A percentile compares a stretch with the other conserved stretches of the same genome.
Conservation (phyloP, 139 green algal species). For the Chlamydomonas schloesseri region DNA sequence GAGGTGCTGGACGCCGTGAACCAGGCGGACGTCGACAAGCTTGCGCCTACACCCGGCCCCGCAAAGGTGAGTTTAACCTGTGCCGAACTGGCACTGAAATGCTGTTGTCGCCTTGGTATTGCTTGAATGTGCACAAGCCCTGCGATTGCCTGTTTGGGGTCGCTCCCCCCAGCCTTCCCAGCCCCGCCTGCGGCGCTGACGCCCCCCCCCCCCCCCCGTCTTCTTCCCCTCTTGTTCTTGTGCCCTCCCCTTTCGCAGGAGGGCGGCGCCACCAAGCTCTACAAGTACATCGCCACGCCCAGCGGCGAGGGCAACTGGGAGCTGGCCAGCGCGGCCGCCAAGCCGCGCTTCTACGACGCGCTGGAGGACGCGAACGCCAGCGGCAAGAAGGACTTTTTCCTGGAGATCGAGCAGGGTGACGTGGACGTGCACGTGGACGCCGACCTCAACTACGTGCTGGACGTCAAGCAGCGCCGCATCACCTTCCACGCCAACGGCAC, state of each 20-base stretch:
- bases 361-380: constrained; percentile 73
- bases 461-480: constrained; percentile 58
- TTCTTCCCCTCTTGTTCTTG: too few relatives aligned
- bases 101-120: too few relatives aligned
- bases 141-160: too few relatives aligned
- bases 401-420: constrained; percentile 60
- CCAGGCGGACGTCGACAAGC: constrained; percentile 7
- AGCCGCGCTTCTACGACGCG: constrained; percentile 73
- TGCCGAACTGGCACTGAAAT: too few relatives aligned
- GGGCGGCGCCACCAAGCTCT: constrained; percentile 56
- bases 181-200: too few relatives aligned
- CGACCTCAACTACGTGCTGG: constrained; percentile 55
- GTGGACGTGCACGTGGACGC: constrained; percentile 66
- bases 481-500: constrained; percentile 68
- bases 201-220: too few relatives aligned
- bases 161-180: too few relatives aligned
- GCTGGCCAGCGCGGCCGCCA: constrained; percentile 57
- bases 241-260: constrained; percentile 24
- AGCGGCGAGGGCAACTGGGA: constrained; percentile 65
- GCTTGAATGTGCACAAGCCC: too few relatives aligned
- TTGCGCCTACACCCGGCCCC: background rate
- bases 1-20: constrained; percentile 36
- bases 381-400: constrained; percentile 23
- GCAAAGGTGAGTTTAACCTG: constrained; percentile 12
- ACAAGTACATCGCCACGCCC: constrained; percentile 64